These are phyloP conservation scores for Botrytis paeoniae DNA, from an alignment of 2,329 filamentous ascomycete genomes.

Conservation along the genomic window DNA sequence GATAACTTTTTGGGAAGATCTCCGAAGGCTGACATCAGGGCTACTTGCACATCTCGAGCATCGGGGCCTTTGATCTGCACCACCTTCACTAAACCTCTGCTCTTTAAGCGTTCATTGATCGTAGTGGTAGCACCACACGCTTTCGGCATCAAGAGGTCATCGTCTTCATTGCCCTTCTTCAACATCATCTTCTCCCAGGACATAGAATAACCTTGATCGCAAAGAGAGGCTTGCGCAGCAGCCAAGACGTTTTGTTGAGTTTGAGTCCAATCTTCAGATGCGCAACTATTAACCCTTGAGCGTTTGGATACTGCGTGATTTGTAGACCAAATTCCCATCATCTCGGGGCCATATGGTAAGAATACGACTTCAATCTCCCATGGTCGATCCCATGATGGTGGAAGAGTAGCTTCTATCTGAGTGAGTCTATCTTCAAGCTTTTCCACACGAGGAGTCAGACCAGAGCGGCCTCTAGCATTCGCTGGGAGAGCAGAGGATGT, in stretches of 20 bases:
- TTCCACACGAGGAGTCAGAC: constrained; percentile 44
- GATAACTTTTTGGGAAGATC: constrained; percentile 46
- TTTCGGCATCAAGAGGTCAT: constrained; percentile 47
- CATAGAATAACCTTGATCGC: constrained; percentile 28
- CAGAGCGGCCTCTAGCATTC: constrained; percentile 38
- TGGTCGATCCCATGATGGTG: constrained; percentile 60
- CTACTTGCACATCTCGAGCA: constrained; percentile 64
- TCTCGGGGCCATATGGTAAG: constrained; percentile 61
- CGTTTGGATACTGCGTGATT: constrained; percentile 40
- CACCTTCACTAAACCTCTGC: constrained; percentile 66
- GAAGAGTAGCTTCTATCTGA: constrained; percentile 33
- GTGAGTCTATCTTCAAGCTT: constrained; percentile 44
- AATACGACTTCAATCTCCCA: constrained; percentile 78
- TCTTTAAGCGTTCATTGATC: constrained; percentile 69
- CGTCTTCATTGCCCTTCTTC: neutral
- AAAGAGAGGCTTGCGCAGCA: constrained; percentile 31
- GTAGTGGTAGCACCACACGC: constrained; percentile 62
- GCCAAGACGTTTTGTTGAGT: constrained; percentile 33
- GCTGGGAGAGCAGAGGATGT: constrained; percentile 40
- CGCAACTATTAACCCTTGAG: constrained; percentile 39
- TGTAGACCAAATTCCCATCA: constrained; percentile 53
- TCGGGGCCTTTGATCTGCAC: constrained; percentile 61
- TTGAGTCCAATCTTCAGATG: constrained; percentile 48
- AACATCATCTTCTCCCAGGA: constrained; percentile 30
- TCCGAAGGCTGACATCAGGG: constrained; percentile 61